phyloP scores from a whole-genome alignment of 345 rosid species.

The Eutrema yunnanense region DNA sequence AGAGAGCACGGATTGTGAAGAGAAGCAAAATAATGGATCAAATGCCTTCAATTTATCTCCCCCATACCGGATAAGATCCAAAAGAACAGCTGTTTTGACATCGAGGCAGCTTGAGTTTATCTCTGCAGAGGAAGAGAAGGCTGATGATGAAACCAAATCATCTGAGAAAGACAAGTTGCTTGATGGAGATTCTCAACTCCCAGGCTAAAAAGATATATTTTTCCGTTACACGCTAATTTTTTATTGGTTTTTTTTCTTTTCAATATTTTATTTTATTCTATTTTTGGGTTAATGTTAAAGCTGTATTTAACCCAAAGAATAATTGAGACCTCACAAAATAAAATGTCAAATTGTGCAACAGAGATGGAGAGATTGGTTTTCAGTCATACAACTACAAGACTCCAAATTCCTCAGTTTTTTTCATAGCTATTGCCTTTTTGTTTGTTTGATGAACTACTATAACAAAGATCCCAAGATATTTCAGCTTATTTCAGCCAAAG shows the following conservation, averaged over 20 bases:
- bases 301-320: slow-evolving; percentile 8
- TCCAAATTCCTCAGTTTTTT: neutral
- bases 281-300: neutral
- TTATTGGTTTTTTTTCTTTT: neutral
- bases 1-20: slow-evolving; percentile 38
- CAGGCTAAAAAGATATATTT: neutral
- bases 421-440: neutral
- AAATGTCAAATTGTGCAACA: neutral
- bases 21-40: slow-evolving; percentile 27
- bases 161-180: slow-evolving; percentile 20
- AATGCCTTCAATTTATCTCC: slow-evolving; percentile 76
- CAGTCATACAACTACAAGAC: neutral
- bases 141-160: slow-evolving; percentile 35
- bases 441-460: neutral
- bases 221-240: slow-evolving; percentile 5
- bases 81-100: slow-evolving; percentile 69
- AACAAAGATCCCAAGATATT: neutral
- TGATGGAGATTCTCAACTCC: slow-evolving; percentile 9
- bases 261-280: neutral
- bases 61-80: slow-evolving; percentile 77
- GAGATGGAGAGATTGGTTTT: neutral
- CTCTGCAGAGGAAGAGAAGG: slow-evolving; percentile 42
- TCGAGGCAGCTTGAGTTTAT: slow-evolving; percentile 88
- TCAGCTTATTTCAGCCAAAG: too few relatives aligned
- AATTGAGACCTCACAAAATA: neutral